Evolutionary conservation across 257 asterid genomes (phyloP), one percentile per base, ranked within the genome.

Genomic region (Oldenlandia corymbosa): DNA sequence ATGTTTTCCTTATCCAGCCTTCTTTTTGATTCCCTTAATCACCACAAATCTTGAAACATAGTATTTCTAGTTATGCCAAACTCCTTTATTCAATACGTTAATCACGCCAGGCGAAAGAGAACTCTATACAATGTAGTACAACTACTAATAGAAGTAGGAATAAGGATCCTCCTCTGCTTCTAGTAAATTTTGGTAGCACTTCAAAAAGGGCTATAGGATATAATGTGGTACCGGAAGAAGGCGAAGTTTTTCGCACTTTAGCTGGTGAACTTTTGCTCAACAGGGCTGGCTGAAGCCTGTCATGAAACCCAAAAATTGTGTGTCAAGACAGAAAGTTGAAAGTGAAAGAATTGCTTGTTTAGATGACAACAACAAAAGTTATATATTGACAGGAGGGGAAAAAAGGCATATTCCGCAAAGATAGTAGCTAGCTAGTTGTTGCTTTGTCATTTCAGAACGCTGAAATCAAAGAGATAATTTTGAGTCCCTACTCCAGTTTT

Each of bases 201-300:
- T 39, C 62, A 45, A 45, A 63, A 42, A n/a, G 26, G 69, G 66
- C 46, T n/a, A 34, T 10, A 26, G n/a, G n/a, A n/a, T n/a, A 13
- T 54, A 28, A 54, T 20, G 31, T 71, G 50, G 4, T 64, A 34
- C 14, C 24, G 48, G 21, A 32, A 34, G 20, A n/a, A n/a, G n/a
- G n/a, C n/a, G 1, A 34, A 23, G 13, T 8, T 1, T 14, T 60
- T 31, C 70, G 20, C 27, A 32, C 42, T 3, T 73, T 48, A 80
- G 78, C 64, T 76, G 75, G 26, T 68, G 71, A 76, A 65, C 68
- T 80, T 80, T 56, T 80, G 82, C 39, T 73, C 84, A 20, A 41
- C 16, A 8, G 73, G 68, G 78, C 75, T 74, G 24, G 74, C 58
- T 30, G 78, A 68, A 24, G 76, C 82, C 85, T 80, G 78, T 56